A percentile compares a stretch with the other conserved stretches of the same genome.
These are phyloP conservation scores for Pholiota microspora DNA, from an alignment of 768 basidiomycete genomes.

Conservation along the genomic window DNA sequence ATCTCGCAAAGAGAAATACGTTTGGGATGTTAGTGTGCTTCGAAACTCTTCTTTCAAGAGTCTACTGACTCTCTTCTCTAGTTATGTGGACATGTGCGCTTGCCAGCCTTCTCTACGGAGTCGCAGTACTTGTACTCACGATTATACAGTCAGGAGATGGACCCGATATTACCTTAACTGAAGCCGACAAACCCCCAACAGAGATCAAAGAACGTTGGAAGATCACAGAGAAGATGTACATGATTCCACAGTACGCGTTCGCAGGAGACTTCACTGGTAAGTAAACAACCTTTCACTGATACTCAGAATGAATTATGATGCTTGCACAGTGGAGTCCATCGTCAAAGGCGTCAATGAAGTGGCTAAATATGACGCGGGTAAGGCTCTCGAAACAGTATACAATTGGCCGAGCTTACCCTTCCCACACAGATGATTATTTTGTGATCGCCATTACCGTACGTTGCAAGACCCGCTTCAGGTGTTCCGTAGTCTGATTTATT, in stretches of 20 bases:
- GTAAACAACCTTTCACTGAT: slow-evolving; percentile 2
- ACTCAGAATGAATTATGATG: neutral
- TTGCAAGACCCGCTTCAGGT: neutral
- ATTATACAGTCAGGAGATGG: slow-evolving; percentile 61
- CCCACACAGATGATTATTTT: slow-evolving; percentile 76
- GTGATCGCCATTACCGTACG: slow-evolving; percentile 63
- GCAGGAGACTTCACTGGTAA: slow-evolving; percentile 65
- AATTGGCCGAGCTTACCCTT: too few relatives aligned
- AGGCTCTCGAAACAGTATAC: slow-evolving; percentile 6
- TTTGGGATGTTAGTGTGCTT: slow-evolving; percentile 75
- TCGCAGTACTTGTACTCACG: too few relatives aligned
- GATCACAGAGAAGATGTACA: slow-evolving; percentile 65
- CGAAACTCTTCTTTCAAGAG: too few relatives aligned
- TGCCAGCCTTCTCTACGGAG: neutral
- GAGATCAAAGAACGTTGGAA: slow-evolving; percentile 65
- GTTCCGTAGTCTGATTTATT: neutral
- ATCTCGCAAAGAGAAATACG: slow-evolving; percentile 66
- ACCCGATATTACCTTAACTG: slow-evolving; percentile 52
- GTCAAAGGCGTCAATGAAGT: slow-evolving; percentile 61
- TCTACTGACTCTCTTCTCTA: too few relatives aligned
- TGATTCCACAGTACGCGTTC: slow-evolving; percentile 68
- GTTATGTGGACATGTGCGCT: slow-evolving; percentile 65
- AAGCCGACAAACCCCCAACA: slow-evolving; percentile 43
- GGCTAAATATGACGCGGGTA: slow-evolving; percentile 60
- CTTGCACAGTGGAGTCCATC: slow-evolving; percentile 55